Percentiles rank a stretch among this genome's conserved stretches.
Evolutionary conservation across 2,329 filamentous ascomycete species (phyloP).

Genomic region (Botryotinia calthae): DNA sequence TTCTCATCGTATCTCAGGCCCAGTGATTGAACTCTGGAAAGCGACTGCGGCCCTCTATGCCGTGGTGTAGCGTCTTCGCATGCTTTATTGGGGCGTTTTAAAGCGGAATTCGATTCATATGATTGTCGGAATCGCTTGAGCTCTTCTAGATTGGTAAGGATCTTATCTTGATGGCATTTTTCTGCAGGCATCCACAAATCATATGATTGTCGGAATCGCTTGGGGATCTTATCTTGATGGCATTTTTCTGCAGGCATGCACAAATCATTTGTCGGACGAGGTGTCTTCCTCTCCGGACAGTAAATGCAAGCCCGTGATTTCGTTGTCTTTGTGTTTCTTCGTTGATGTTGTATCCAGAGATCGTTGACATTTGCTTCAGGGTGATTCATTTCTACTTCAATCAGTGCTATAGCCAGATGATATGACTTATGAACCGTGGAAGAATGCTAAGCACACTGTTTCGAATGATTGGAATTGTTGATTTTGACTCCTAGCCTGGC

Average conservation of each 20-base stretch:
- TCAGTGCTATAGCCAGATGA: too few species aligned
- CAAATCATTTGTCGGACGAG: slow-evolving; percentile 14
- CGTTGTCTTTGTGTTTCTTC: slow-evolving; percentile 26
- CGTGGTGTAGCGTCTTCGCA: too few species aligned
- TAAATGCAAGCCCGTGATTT: slow-evolving; percentile 26
- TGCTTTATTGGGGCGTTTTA: too few species aligned
- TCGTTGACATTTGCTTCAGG: neutral
- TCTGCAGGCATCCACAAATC: slow-evolving; percentile 28
- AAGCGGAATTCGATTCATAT: too few species aligned
- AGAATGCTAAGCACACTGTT: too few species aligned
- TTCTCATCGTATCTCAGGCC: slow-evolving; percentile 28
- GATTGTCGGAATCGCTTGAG: neutral
- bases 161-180: slow-evolving; percentile 21
- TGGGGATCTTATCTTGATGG: slow-evolving; percentile 24
- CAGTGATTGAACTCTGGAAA: slow-evolving; percentile 27
- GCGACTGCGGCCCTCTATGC: slow-evolving; percentile 6
- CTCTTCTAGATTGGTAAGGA: slow-evolving; percentile 23
- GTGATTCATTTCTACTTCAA: slow-evolving; percentile 1
- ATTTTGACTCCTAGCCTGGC: too few species aligned
- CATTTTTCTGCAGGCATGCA: slow-evolving; percentile 26
- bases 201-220: neutral
- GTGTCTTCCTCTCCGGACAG: slow-evolving; percentile 25
- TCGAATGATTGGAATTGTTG: too few species aligned
- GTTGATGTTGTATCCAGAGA: slow-evolving; percentile 30
- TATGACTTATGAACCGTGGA: too few species aligned